Evolutionary conservation across 228 moss, liverwort and hornwort species (phyloP), one percentile per base, ranked within the genome.

Genomic region (Sphagnum magellanicum): DNA sequence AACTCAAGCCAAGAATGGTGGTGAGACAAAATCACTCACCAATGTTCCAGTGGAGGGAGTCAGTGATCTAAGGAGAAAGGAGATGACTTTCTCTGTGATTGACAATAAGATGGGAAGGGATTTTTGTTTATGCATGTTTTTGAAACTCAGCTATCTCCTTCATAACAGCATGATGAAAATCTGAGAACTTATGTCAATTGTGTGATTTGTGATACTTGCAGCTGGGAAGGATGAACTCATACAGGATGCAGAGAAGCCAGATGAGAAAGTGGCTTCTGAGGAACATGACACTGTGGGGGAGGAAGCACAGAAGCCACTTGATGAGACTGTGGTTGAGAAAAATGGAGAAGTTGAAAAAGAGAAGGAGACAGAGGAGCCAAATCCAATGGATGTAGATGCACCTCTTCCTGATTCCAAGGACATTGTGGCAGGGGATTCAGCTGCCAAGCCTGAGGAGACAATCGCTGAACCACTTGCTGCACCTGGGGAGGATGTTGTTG

Each of bases 201-300:
- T 32, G 32, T 32, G 32, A 70, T 76, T 70, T 50, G 60, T 53
- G 65, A 74, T 57, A 63, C 51, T 72, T 72, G 72, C 15, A 69
- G 59, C 79, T 49, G 86, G 60, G n/a, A 79, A 84, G 63, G 74
- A 84, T 17, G 80, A 75, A 32, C 61, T 75, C n/a, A 75, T 75
- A 80, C 69, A 84, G 65, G 75, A 79, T 14, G 73, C 72, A 48
- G 64, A 50, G 13, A 74, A 73, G 49, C 49, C 68, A 70, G 74
- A 53, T 69, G 63, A 59, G 53, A 69, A 69, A 53, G 48, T 64
- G 64, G 60, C 16, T 69, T 51, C 50, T 32, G 72, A 67, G 72
- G 71, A 72, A 73, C 59, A 32, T 32, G 12, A 67, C 52, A 50
- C 70, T 16, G 58, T 68, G 66, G 79, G 64, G 55, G 72, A 60